A percentile compares a stretch with the other conserved stretches of the same genome.
These are phyloP conservation scores for Nepenthes mirabilis DNA, from an alignment of 148 eudicot species.

Conservation along the genomic window DNA sequence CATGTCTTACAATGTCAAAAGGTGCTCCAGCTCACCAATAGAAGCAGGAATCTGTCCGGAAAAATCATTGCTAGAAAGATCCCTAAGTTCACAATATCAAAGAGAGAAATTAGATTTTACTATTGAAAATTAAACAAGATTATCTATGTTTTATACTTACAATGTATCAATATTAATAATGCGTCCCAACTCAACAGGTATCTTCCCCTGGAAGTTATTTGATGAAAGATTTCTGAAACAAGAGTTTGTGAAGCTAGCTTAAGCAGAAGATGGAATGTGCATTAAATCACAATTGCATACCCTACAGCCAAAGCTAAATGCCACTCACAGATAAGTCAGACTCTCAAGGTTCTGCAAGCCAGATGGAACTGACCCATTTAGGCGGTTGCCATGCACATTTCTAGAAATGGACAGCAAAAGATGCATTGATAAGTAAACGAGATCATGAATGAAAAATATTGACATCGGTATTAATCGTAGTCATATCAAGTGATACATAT, in stretches of 20 bases:
- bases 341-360: slow-evolving; percentile 49
- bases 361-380: slow-evolving; percentile 56
- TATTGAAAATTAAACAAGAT: not conserved
- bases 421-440: not conserved
- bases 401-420: slow-evolving; percentile 10
- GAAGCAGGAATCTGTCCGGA: slow-evolving; percentile 49
- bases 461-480: not conserved
- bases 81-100: slow-evolving; percentile 17
- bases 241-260: not conserved
- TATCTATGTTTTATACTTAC: slow-evolving; percentile 19
- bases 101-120: not conserved
- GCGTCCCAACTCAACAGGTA: slow-evolving; percentile 50
- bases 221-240: slow-evolving; percentile 46
- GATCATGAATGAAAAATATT: not conserved
- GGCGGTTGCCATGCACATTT: slow-evolving; percentile 50
- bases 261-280: not conserved
- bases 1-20: slow-evolving; percentile 42
- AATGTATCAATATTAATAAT: slow-evolving; percentile 54
- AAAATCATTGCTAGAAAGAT: slow-evolving; percentile 50
- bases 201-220: slow-evolving; percentile 39
- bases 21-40: slow-evolving; percentile 69
- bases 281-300: not conserved
- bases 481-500: not conserved
- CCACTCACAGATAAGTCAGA: slow-evolving; percentile 54
- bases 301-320: not conserved